Evolutionary conservation across 345 rosid species (phyloP).

Genomic region (Citrus mangshanensis): DNA sequence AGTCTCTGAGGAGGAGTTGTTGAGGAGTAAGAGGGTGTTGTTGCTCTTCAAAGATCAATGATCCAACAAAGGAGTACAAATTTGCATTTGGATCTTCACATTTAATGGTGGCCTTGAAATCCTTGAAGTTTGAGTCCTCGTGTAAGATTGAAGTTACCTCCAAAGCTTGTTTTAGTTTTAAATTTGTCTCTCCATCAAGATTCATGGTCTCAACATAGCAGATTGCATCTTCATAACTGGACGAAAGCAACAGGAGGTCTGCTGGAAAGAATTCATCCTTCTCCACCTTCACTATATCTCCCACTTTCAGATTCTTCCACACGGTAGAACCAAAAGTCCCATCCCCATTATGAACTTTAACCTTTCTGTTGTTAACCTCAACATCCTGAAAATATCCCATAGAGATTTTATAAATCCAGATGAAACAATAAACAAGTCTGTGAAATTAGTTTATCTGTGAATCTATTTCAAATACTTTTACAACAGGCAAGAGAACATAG

Average conservation of each 20-base stretch:
- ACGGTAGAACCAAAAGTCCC: slow-evolving; percentile 49
- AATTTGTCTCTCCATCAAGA: slow-evolving; percentile 93
- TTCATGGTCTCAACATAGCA: slow-evolving; percentile 98
- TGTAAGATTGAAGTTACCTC: slow-evolving; percentile 62
- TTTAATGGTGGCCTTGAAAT: slow-evolving; percentile 60
- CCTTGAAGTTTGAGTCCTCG: slow-evolving; percentile 54
- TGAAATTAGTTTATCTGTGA: not conserved
- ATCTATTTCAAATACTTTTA: not conserved
- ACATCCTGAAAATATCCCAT: slow-evolving; percentile 46
- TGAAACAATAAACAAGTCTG: not conserved
- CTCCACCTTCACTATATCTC: slow-evolving; percentile 81
- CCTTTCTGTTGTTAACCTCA: slow-evolving; percentile 80
- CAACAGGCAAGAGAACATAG: not conserved
- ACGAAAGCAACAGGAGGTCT: slow-evolving; percentile 73
- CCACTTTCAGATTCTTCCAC: slow-evolving; percentile 79
- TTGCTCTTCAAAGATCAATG: slow-evolving; percentile 55
- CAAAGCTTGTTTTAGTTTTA: slow-evolving; percentile 76
- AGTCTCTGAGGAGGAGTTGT: slow-evolving; percentile 86
- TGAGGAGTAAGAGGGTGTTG: slow-evolving; percentile 69
- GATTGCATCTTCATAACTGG: slow-evolving; percentile 75
- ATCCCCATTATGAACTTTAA: slow-evolving; percentile 50
- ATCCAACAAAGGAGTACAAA: slow-evolving; percentile 77
- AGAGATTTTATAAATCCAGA: not conserved
- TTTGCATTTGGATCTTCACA: slow-evolving; percentile 96
- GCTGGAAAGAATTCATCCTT: slow-evolving; percentile 86